These are phyloP conservation scores for Botrytis porri DNA, from an alignment of 2,329 filamentous ascomycete genomes.

Conservation along the genomic window DNA sequence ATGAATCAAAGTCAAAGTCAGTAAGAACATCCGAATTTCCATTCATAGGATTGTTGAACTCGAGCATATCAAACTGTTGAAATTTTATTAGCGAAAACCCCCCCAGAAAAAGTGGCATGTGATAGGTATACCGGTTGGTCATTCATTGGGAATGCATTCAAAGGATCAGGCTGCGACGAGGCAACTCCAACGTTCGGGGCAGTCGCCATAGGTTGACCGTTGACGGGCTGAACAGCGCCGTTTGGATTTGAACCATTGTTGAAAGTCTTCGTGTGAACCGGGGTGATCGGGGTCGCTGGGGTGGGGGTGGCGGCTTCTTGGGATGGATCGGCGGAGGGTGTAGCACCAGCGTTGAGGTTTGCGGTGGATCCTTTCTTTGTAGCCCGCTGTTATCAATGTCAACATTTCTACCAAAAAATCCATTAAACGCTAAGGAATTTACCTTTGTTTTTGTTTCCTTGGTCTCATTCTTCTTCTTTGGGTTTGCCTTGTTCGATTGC, in stretches of 20 bases:
- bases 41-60: constrained; percentile 54
- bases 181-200: constrained; percentile 44
- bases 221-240: constrained; percentile 42
- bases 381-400: constrained; percentile 38
- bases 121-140: constrained; percentile 25
- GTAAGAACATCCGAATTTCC: constrained; percentile 55
- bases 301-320: constrained; percentile 58
- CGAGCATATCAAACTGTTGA: constrained; percentile 43
- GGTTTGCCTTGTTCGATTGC: constrained; percentile 67
- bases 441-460: constrained; percentile 76
- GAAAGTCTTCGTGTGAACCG: constrained; percentile 52
- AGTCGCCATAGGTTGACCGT: constrained; percentile 43
- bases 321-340: constrained; percentile 54
- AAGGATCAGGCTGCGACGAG: constrained; percentile 47
- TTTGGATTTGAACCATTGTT: constrained; percentile 41
- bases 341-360: constrained; percentile 52
- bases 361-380: constrained; percentile 62
- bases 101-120: background rate
- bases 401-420: constrained; percentile 39
- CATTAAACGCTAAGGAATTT: constrained; percentile 41
- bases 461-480: constrained; percentile 81
- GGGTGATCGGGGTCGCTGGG: constrained; percentile 63
- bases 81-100: constrained; percentile 9
- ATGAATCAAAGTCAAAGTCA: constrained; percentile 68
- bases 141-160: constrained; percentile 49